Percentiles rank a stretch among this genome's conserved stretches.
phyloP scores from a whole-genome alignment of 495 filamentous ascomycete genomes.

The Tuber calosporum region DNA sequence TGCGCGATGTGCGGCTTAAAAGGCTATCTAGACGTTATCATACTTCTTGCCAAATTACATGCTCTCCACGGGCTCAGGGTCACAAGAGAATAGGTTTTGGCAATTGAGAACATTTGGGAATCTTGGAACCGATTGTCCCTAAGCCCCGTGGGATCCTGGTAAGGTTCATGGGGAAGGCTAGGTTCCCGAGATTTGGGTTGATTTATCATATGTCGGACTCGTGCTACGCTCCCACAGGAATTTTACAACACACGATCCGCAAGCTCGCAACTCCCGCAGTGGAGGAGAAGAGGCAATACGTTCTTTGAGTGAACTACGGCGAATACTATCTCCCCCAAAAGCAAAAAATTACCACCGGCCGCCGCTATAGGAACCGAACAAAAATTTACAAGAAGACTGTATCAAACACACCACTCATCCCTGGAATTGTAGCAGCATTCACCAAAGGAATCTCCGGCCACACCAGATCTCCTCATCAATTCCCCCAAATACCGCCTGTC shows the following conservation, averaged over 20 bases:
- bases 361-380: not conserved
- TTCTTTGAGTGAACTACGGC: not conserved
- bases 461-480: not conserved
- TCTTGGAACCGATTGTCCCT: not conserved
- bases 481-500: not conserved
- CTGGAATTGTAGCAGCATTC: not conserved
- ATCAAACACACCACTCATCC: not conserved
- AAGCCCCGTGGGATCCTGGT: not conserved
- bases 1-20: slow-evolving; percentile 3
- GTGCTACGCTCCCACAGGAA: not conserved
- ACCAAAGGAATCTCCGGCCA: not conserved
- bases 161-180: not conserved
- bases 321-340: not conserved
- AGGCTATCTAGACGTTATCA: not conserved
- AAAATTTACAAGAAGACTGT: not conserved
- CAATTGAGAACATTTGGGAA: not conserved
- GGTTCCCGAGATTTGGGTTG: not conserved
- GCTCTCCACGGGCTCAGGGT: not conserved
- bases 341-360: not conserved
- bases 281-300: not conserved
- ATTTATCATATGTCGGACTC: not conserved
- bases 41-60: not conserved
- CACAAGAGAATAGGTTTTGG: not conserved
- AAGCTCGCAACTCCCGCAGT: not conserved
- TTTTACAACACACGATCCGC: not conserved